phyloP scores from a whole-genome alignment of 306 rosid genomes.

The Quercus aquifolioides region DNA sequence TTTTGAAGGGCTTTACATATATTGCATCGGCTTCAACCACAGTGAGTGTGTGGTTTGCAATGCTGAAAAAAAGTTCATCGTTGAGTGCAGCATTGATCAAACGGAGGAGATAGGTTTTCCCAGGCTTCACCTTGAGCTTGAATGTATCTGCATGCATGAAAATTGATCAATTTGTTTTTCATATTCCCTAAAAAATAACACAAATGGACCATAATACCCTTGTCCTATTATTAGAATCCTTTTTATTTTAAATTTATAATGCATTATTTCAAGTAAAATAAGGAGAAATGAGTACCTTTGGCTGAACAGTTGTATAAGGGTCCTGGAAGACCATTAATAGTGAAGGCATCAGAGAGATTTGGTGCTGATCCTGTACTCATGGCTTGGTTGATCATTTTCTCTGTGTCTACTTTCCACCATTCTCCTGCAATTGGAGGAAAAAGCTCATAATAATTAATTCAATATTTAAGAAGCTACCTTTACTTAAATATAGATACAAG shows the following conservation, averaged over 20 bases:
- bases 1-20: constrained; percentile 56
- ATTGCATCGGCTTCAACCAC: constrained; percentile 73
- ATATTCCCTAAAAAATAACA: not conserved
- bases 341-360: constrained; percentile 65
- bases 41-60: constrained; percentile 65
- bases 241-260: too few relatives aligned
- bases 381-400: constrained; percentile 61
- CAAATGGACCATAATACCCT: not conserved
- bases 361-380: constrained; percentile 58
- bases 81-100: constrained; percentile 63
- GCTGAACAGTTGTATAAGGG: constrained; percentile 52
- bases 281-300: constrained; percentile 30
- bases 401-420: constrained; percentile 85
- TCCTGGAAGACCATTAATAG: constrained; percentile 76
- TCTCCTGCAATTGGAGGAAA: constrained; percentile 49
- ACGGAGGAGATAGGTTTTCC: constrained; percentile 56
- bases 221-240: not conserved
- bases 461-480: not conserved
- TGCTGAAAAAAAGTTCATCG: constrained; percentile 69
- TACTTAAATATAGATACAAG: not conserved
- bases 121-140: constrained; percentile 65
- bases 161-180: not conserved
- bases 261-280: too few relatives aligned
- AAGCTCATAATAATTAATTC: not conserved
- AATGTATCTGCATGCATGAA: constrained; percentile 43